Evolutionary conservation across 2,329 filamentous ascomycete genomes (phyloP).

Genomic region (Pestalotiopsis sp.): DNA sequence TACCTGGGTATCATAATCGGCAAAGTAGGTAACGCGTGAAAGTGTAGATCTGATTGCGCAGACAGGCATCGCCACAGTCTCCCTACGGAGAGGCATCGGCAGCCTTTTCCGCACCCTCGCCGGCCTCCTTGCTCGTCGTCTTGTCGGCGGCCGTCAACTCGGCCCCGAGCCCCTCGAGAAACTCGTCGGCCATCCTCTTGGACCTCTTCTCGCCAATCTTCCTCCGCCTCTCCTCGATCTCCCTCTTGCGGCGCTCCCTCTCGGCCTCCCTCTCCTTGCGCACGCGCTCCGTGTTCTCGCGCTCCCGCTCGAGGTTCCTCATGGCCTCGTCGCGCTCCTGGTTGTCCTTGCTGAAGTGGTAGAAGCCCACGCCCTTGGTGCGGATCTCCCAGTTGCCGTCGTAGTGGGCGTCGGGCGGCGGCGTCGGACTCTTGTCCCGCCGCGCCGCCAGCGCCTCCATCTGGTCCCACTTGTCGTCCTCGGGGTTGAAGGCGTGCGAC

Average conservation of each 20-base stretch:
- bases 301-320: slow-evolving; percentile 68
- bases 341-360: slow-evolving; percentile 81
- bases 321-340: slow-evolving; percentile 70
- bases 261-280: slow-evolving; percentile 58
- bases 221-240: slow-evolving; percentile 66
- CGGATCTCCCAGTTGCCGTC: slow-evolving; percentile 82
- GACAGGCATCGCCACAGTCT: background rate
- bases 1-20: no score
- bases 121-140: background rate
- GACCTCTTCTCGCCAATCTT: slow-evolving; percentile 60
- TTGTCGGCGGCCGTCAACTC: slow-evolving; percentile 25
- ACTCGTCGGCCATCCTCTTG: slow-evolving; percentile 37
- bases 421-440: slow-evolving; percentile 78
- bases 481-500: slow-evolving; percentile 78
- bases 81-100: background rate
- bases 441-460: slow-evolving; percentile 81
- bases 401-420: slow-evolving; percentile 82
- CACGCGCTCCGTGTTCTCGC: slow-evolving; percentile 68
- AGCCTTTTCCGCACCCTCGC: background rate
- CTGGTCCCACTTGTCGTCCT: slow-evolving; percentile 57
- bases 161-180: slow-evolving; percentile 36
- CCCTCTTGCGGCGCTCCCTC: slow-evolving; percentile 58
- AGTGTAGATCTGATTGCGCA: no score
- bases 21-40: no score
- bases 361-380: slow-evolving; percentile 89